These are phyloP conservation scores for Ceratobasidium sp. DNA, from an alignment of 1,284 basidiomycete genomes.

Conservation along the genomic window DNA sequence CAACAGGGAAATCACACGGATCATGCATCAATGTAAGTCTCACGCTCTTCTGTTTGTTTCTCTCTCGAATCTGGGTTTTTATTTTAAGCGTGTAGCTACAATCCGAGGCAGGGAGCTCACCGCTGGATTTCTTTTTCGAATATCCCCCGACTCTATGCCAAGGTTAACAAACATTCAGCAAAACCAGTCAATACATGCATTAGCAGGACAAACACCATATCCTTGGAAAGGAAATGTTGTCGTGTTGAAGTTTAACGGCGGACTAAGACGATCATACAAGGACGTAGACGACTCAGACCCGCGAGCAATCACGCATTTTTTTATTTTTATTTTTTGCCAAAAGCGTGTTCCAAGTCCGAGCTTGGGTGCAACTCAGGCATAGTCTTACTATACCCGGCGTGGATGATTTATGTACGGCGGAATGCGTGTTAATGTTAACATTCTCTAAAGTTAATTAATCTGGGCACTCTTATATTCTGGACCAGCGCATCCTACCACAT, in stretches of 20 bases:
- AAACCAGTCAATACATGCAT: not conserved
- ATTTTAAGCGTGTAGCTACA: too few relatives aligned
- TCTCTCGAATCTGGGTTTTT: too few relatives aligned
- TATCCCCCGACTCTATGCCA: not conserved
- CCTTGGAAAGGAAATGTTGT: conserved; percentile 15
- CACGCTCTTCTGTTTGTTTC: too few relatives aligned
- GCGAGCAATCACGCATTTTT: not conserved
- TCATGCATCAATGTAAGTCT: too few relatives aligned
- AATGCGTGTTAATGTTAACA: too few relatives aligned
- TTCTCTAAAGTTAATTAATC: not conserved
- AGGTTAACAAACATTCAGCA: not conserved
- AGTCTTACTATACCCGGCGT: conserved; percentile 1
- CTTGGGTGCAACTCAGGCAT: not conserved
- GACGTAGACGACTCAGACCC: not conserved
- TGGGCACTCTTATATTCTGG: not conserved
- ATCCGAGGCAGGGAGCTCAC: too few relatives aligned
- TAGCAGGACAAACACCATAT: not conserved
- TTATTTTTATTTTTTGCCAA: too few relatives aligned
- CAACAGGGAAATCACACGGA: too few relatives aligned
- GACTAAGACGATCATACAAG: not conserved
- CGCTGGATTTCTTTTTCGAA: not conserved
- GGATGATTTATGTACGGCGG: not conserved
- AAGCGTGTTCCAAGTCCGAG: not conserved
- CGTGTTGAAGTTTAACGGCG: conserved; percentile 4
- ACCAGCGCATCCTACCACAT: too few relatives aligned